Evolutionary conservation across 202 grass and related monocot species (phyloP), one percentile per base, ranked within the genome.

Genomic region (Musa balbisiana): DNA sequence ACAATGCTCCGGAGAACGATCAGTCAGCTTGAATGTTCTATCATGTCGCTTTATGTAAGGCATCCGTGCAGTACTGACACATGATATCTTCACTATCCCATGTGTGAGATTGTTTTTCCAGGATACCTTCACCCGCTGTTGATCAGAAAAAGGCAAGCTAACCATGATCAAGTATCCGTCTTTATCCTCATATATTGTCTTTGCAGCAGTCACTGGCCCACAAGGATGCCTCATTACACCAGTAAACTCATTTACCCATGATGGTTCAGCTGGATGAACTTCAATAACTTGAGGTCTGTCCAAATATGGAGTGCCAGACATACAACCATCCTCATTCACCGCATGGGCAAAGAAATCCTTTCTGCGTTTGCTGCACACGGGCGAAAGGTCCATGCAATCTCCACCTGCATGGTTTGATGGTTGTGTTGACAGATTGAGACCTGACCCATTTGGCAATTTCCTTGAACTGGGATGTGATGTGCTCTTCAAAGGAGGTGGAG

Each of bases 351-450:
- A 65, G 22, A 65, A 65, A 65, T 65, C 22, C 24, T 65, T 65
- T 13, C 63, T 65, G 21, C 63, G 63, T 65, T 65, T 65, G 22
- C 10, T 26, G 12, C 63, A 65, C 63, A 65, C 63, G 26, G 63
- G 63, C 11, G 63, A 65, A 65, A 65, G 63, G 22, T 65, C 63
- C 21, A 27, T 26, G n/a, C 10, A 26, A 26, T 65, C 63, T 65
- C 11, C 63, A 14, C 23, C 9, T 65, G 63, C 22, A 27, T 65
- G 63, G n/a, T 65, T 65, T 65, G 63, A 12, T 12, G 83, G 75
- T 9, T 87, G 90, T 49, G 90, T 86, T 53, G 84, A 84, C 50
- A 92, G 76, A 71, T 92, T 92, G 25, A 92, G 82, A 76, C 86
- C 84, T 58, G 90, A 87, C 63, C 90, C 90, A 26, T 87, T 92